Percentiles rank a stretch among this genome's conserved stretches.
phyloP scores from a whole-genome alignment of 305 asterid species.

The Solanum chacoense region DNA sequence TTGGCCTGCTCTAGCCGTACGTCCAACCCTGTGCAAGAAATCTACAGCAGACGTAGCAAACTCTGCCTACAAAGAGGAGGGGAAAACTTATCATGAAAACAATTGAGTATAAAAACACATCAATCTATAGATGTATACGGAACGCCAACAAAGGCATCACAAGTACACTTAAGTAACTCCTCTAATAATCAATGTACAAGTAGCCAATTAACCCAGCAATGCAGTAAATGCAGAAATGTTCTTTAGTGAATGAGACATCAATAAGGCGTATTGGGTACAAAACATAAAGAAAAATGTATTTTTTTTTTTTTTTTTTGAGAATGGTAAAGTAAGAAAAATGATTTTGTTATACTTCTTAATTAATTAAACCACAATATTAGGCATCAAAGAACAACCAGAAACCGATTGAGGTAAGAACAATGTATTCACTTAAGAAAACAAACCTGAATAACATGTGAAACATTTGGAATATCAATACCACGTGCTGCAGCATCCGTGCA shows the following conservation, averaged over 20 bases:
- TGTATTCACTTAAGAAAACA: neutral
- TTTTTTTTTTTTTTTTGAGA: no score
- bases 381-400: neutral
- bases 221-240: neutral
- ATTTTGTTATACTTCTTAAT: neutral
- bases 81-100: conserved; percentile 1
- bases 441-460: conserved; percentile 95
- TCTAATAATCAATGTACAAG: neutral
- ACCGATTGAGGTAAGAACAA: neutral
- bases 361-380: neutral
- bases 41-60: conserved; percentile 87
- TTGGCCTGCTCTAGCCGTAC: conserved; percentile 95
- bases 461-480: conserved; percentile 80
- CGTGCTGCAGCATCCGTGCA: conserved; percentile 99
- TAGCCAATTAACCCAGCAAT: neutral
- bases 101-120: neutral
- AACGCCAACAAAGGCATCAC: neutral
- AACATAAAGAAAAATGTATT: neutral
- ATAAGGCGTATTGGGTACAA: neutral
- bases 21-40: conserved; percentile 93
- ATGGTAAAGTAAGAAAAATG: neutral
- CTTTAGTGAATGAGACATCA: neutral
- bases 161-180: neutral
- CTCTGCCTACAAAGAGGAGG: conserved; percentile 53
- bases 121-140: neutral